phyloP scores from a whole-genome alignment of 306 rosid species.

The Rubus parviflorus region DNA sequence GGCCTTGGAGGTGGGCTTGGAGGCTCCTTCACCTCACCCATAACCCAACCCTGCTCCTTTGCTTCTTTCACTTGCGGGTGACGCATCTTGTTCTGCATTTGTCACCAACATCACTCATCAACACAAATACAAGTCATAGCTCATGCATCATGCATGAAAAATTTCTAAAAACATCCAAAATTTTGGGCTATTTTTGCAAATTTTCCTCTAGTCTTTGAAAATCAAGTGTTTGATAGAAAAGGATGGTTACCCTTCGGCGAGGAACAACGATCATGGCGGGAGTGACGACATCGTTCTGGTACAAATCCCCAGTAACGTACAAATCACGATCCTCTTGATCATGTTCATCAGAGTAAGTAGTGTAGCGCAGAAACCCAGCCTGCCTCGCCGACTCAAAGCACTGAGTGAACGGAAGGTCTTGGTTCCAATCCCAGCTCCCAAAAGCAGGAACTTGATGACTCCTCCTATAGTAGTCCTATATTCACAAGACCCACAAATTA shows the following conservation, averaged over 20 bases:
- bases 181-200: background rate
- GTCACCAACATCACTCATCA: constrained; percentile 9
- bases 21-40: constrained; percentile 35
- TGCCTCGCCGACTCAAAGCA: constrained; percentile 83
- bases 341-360: constrained; percentile 47
- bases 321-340: constrained; percentile 52
- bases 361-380: constrained; percentile 50
- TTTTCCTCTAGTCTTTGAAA: background rate
- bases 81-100: constrained; percentile 56
- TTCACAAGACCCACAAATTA: background rate
- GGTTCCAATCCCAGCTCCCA: constrained; percentile 98
- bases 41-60: constrained; percentile 52
- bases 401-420: constrained; percentile 71
- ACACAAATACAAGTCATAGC: background rate
- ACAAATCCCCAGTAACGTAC: constrained; percentile 71
- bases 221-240: background rate
- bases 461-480: constrained; percentile 60
- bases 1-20: constrained; percentile 30
- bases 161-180: background rate
- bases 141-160: background rate
- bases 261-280: constrained; percentile 91
- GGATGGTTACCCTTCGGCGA: constrained; percentile 56
- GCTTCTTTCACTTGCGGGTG: constrained; percentile 44
- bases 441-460: constrained; percentile 69
- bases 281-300: constrained; percentile 65